A percentile compares a stretch with the other conserved stretches of the same genome.
Evolutionary conservation across 192 early-diverging fungal species (phyloP).

Genomic region (Coemansia javaensis): DNA sequence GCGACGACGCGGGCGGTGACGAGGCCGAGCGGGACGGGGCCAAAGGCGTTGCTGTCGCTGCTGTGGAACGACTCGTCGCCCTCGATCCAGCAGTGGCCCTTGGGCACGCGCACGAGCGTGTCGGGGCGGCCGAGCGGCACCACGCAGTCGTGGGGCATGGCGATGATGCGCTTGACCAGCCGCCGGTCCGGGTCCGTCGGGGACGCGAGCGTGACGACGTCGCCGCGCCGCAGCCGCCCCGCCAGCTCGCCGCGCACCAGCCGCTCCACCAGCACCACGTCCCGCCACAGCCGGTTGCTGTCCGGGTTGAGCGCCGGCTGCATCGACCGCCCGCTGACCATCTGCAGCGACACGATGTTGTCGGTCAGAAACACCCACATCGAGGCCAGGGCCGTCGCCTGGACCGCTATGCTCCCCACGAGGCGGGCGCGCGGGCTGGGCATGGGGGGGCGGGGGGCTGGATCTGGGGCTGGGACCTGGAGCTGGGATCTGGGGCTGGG

Average conservation of each 20-base stretch:
- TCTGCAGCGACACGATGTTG: constrained; percentile 42
- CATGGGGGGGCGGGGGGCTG: constrained; percentile 9
- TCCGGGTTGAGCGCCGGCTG: constrained; percentile 76
- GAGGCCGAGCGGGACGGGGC: constrained; percentile 68
- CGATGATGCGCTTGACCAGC: constrained; percentile 83
- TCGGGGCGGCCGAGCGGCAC: constrained; percentile 24
- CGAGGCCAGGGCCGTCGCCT: constrained; percentile 12
- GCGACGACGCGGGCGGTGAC: constrained; percentile 55
- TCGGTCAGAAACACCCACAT: constrained; percentile 26
- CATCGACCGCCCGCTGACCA: constrained; percentile 53
- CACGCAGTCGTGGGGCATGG: constrained; percentile 69
- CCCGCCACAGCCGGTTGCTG: constrained; percentile 56
- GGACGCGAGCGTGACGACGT: constrained; percentile 63
- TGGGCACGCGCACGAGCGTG: constrained; percentile 58
- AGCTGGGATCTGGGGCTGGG: too few relatives aligned
- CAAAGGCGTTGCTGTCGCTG: constrained; percentile 74
- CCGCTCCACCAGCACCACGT: constrained; percentile 65
- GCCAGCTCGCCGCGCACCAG: constrained; percentile 48
- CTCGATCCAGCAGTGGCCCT: constrained; percentile 83
- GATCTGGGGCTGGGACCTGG: background rate
- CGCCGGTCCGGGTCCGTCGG: constrained; percentile 64
- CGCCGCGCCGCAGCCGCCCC: constrained; percentile 50
- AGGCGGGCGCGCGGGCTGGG: constrained; percentile 3
- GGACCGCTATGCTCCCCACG: constrained; percentile 8
- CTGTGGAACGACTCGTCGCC: constrained; percentile 82